Evolutionary conservation across 352 stramenopile genomes (phyloP), one percentile per base, ranked within the genome.

Genomic region (Globisporangium paroecandrum): DNA sequence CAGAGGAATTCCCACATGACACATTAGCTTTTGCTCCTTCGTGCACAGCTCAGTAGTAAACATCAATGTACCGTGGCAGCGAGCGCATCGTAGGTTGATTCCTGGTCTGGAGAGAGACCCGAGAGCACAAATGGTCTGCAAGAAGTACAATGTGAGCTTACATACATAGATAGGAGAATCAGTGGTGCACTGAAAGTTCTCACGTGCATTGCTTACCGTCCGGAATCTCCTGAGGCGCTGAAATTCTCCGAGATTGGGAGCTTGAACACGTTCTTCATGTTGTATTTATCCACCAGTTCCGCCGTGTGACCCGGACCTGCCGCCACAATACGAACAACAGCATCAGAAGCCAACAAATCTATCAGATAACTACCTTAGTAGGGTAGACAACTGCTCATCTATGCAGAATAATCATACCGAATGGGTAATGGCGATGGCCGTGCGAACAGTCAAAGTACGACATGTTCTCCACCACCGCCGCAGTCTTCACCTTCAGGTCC

Each of bases 391-490:
- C 15, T 18, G 24, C 4, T 9, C 61, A 24, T 46, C 34, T 22
- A 64, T 57, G 24, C 41, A 22, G 36, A 5, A 32, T 53, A 20
- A 51, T 63, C 68, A 49, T 59, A 94, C 89, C 89, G 57, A 96
- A 96, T 13, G 89, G 89, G 38, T 91, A 97, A 65, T 97, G 90
- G 9, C 86, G 84, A 62, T 96, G 77, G 25, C 85, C 88, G 66
- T 94, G 87, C 9, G 79, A 88, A 69, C 91, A 97, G 66, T 97
- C 88, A 65, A 97, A 99, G 68, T 98, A 99, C 22, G 97, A 92
- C 97, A 99, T 99, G 78, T 99, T 99, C 70, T 99, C 97, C 5
- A 99, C 98, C 13, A 99, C 89, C 13, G 97, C 97, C 6, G 98
- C 77, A 8, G 94, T 98, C 61, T 96, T 97, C 46, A 99, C 95